Conservation (phyloP, 768 basidiomycete genomes). For the Boletales sp. region DNA sequence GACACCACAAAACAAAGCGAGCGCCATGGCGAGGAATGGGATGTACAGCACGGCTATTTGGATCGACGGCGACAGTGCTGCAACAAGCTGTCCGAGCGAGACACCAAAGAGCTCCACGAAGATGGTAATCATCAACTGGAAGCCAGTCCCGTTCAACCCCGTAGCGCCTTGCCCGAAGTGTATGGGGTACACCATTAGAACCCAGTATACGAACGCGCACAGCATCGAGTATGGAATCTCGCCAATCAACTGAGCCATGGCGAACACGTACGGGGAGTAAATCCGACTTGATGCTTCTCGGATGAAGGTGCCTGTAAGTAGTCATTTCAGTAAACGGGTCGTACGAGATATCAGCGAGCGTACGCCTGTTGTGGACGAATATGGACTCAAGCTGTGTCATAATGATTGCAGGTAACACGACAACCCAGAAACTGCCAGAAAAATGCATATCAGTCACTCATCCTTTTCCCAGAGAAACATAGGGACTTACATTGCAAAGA, state of each 20-base stretch:
- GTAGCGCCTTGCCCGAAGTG: constrained; percentile 61
- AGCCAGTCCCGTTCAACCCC: constrained; percentile 61
- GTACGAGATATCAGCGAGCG: constrained; percentile 26
- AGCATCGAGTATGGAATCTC: constrained; percentile 76
- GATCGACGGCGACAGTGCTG: constrained; percentile 71
- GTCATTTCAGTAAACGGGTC: not conserved
- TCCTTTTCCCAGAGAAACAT: not conserved
- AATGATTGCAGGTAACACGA: constrained; percentile 67
- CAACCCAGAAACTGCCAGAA: constrained; percentile 55
- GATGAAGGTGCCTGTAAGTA: constrained; percentile 35
- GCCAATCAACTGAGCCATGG: constrained; percentile 74
- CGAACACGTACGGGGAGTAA: constrained; percentile 83
- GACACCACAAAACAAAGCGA: constrained; percentile 77
- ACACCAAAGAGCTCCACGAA: constrained; percentile 75
- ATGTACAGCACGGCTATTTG: constrained; percentile 79
- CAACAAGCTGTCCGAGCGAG: constrained; percentile 69
- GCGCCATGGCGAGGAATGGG: constrained; percentile 64
- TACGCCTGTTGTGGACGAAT: constrained; percentile 69
- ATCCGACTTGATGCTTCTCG: constrained; percentile 78
- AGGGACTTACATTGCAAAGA: constrained; percentile 65
- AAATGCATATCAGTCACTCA: not conserved
- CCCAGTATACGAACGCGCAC: constrained; percentile 75
- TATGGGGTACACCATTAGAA: constrained; percentile 68
- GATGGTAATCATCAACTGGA: constrained; percentile 66
- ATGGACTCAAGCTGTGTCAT: constrained; percentile 71